Conservation (phyloP, 2,329 filamentous ascomycete genomes). For the Neurospora crassa region DNA sequence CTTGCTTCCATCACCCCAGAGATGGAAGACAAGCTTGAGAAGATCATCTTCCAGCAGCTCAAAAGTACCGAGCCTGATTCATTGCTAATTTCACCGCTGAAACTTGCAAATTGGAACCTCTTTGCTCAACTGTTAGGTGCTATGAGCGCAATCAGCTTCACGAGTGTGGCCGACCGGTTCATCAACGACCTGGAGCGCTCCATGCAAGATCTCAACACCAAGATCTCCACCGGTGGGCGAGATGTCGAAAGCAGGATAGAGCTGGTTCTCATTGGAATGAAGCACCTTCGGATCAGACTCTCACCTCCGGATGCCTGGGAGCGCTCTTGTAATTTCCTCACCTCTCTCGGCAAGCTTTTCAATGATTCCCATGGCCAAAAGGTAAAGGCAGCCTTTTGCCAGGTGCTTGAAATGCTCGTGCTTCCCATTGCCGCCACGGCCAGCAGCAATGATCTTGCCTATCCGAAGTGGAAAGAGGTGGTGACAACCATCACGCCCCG, state of each 20-base stretch:
- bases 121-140: slow-evolving; percentile 90
- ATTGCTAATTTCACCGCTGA: slow-evolving; percentile 65
- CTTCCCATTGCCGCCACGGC: slow-evolving; percentile 79
- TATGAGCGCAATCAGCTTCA: slow-evolving; percentile 90
- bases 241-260: slow-evolving; percentile 77
- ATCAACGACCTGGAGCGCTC: slow-evolving; percentile 69
- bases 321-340: slow-evolving; percentile 81
- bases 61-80: slow-evolving; percentile 81
- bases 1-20: slow-evolving; percentile 74
- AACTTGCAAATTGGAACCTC: slow-evolving; percentile 90
- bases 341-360: slow-evolving; percentile 72
- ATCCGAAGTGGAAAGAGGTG: slow-evolving; percentile 80
- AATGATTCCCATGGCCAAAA: slow-evolving; percentile 75
- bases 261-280: slow-evolving; percentile 83
- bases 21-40: slow-evolving; percentile 89
- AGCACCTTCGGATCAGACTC: slow-evolving; percentile 70
- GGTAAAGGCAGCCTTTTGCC: slow-evolving; percentile 91
- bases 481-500: slow-evolving; percentile 69
- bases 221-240: slow-evolving; percentile 51
- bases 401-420: slow-evolving; percentile 77
- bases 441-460: slow-evolving; percentile 62
- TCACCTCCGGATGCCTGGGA: slow-evolving; percentile 69
- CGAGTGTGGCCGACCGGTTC: slow-evolving; percentile 73
- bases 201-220: slow-evolving; percentile 65
- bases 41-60: slow-evolving; percentile 92